Percentiles rank a stretch among this genome's conserved stretches.
Evolutionary conservation across 768 basidiomycete species (phyloP).

Genomic region (Atractiella rhizophila): DNA sequence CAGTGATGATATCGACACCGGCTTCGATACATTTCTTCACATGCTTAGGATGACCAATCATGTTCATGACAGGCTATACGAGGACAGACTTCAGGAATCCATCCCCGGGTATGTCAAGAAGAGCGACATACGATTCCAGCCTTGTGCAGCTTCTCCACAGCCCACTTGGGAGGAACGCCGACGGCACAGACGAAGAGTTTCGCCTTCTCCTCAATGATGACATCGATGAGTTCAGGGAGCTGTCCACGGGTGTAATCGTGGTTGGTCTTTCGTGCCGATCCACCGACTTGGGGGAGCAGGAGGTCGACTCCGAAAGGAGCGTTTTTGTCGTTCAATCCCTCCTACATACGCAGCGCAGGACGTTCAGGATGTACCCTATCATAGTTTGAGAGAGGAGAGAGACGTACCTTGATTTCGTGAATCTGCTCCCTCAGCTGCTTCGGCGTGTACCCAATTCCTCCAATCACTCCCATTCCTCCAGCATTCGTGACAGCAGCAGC

Average conservation of each 20-base stretch:
- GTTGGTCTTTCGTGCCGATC: constrained; percentile 54
- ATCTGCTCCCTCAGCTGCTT: constrained; percentile 57
- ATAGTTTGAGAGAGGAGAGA: background rate
- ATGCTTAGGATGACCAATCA: constrained; percentile 75
- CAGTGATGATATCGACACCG: constrained; percentile 80
- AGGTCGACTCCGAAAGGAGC: constrained; percentile 79
- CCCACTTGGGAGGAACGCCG: constrained; percentile 57
- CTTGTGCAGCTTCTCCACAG: constrained; percentile 54
- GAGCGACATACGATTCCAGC: constrained; percentile 39
- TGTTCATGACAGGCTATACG: no score
- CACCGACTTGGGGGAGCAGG: constrained; percentile 63
- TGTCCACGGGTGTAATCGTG: constrained; percentile 63
- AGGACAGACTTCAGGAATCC: background rate
- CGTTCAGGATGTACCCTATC: constrained; percentile 55
- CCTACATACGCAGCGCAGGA: constrained; percentile 51
- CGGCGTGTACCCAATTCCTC: constrained; percentile 50
- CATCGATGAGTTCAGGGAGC: constrained; percentile 54
- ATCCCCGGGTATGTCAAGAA: background rate
- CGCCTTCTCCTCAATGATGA: constrained; percentile 76
- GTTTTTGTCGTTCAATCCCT: constrained; percentile 42
- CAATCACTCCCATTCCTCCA: constrained; percentile 76
- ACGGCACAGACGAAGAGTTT: constrained; percentile 47
- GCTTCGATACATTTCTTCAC: constrained; percentile 29
- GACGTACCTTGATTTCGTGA: constrained; percentile 22
- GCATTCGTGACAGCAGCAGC: constrained; percentile 87